These are phyloP conservation scores for Cercophora samala DNA, from an alignment of 495 filamentous ascomycete genomes.

Conservation along the genomic window DNA sequence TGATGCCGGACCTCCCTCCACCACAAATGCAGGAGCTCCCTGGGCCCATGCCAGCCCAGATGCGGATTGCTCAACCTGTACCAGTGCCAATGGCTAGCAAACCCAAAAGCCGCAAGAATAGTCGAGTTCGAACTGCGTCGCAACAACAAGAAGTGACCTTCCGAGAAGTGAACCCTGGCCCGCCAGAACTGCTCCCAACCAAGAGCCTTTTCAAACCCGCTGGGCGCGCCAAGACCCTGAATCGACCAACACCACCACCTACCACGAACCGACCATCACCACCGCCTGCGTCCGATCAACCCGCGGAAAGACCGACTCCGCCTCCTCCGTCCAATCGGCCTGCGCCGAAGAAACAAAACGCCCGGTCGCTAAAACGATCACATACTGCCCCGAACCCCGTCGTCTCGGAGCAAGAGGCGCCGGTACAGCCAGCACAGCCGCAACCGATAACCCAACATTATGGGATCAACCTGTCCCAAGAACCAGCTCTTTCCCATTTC, in stretches of 20 bases:
- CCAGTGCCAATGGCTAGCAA: slow-evolving; percentile 16
- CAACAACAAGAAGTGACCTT: slow-evolving; percentile 35
- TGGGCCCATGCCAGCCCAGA: slow-evolving; percentile 11
- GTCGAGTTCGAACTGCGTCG: slow-evolving; percentile 12
- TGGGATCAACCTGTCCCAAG: not conserved
- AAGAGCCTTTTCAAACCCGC: slow-evolving; percentile 44
- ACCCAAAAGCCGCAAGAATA: slow-evolving; percentile 18
- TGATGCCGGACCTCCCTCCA: slow-evolving; percentile 24
- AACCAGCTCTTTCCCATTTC: not conserved
- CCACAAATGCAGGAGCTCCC: slow-evolving; percentile 22
- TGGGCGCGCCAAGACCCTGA: slow-evolving; percentile 28
- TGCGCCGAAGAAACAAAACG: slow-evolving; percentile 16
- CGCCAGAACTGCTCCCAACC: slow-evolving; percentile 44
- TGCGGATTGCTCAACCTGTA: slow-evolving; percentile 15
- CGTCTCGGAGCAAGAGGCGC: slow-evolving; percentile 15
- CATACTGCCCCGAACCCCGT: slow-evolving; percentile 28
- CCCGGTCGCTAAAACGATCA: slow-evolving; percentile 26
- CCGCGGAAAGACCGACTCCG: slow-evolving; percentile 1
- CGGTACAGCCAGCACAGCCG: slow-evolving; percentile 2
- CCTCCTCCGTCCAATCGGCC: slow-evolving; percentile 18
- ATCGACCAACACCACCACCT: slow-evolving; percentile 18
- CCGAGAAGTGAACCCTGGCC: slow-evolving; percentile 41
- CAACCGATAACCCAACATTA: slow-evolving; percentile 8
- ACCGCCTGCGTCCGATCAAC: not conserved
- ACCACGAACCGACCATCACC: slow-evolving; percentile 22